Evolutionary conservation across 768 basidiomycete species (phyloP), one percentile per base, ranked within the genome.

Genomic region (Boletus pseudo-olivaceus): DNA sequence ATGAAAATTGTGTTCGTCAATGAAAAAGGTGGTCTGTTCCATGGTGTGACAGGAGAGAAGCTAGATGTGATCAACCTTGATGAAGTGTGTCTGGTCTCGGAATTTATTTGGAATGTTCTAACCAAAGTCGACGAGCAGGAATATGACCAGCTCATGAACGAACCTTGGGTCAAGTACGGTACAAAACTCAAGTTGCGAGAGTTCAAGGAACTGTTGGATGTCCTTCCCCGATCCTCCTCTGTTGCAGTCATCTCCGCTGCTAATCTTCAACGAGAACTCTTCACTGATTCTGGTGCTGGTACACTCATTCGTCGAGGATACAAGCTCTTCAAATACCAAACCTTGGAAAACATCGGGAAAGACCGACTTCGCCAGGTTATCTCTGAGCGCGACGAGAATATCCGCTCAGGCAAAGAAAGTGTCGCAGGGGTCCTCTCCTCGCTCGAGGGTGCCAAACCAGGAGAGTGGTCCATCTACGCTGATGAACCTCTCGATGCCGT

Each of bases 131-230:
- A 33, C 23, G 50, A 19, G 27, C 65, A 93, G 89, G 97, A 99
- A 76, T 98, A 96, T 73, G 91, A 96, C 61, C 82, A 82, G 23
- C 85, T 99, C 54, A 91, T 98, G 94, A 95, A 94, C 67, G 90
- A 98, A 73, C 82, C 94, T 7, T 99, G 97, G 97, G 96, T 99
- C 72, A 97, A 97, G 71, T 98, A 85, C 69, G 97, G 96, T 56
- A 98, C 96, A 59, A 99, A 99, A 73, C 90, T 99, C 72, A 98
- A 98, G 76, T 82, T 99, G 53, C 88, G 97, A 59, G 96, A 98
- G 72, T 98, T 99, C 81, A 99, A 99, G 75, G 97, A 98, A 67
- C 86, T 99, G 50, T 83, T 99, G 41, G 97, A 98, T 68, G 88
- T 95, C 75, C 92, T 98, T 58, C 97, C 97, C 15, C 94, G 97